Evolutionary conservation across 2,329 filamentous ascomycete genomes (phyloP).

Genomic region (Pseudocercospora pini-densiflorae): DNA sequence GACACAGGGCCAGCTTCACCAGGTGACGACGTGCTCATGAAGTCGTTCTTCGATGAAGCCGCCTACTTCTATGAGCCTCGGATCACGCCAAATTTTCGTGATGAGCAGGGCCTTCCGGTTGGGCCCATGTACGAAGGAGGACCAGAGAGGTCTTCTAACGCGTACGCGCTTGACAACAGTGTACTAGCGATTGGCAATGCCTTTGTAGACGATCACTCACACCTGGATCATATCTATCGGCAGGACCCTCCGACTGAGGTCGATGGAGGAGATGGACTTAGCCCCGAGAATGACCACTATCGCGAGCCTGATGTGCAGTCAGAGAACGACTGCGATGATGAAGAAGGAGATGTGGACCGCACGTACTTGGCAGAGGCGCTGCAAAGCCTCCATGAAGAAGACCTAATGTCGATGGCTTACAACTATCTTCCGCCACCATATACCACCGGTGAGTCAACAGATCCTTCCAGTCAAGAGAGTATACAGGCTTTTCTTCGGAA

Average conservation of each 20-base stretch:
- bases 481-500: background rate
- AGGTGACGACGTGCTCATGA: background rate
- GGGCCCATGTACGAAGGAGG: background rate
- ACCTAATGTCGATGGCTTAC: background rate
- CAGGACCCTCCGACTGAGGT: too few species aligned
- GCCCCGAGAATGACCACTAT: too few species aligned
- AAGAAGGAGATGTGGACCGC: background rate
- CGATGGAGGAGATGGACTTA: too few species aligned
- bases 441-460: background rate
- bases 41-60: background rate
- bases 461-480: background rate
- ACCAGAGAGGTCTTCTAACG: background rate
- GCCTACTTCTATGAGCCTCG: background rate
- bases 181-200: too few species aligned
- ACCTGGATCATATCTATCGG: too few species aligned
- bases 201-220: too few species aligned
- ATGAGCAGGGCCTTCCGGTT: background rate
- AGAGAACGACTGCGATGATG: background rate
- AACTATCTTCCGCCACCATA: background rate
- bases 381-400: background rate
- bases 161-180: too few species aligned
- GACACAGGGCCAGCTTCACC: background rate
- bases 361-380: background rate
- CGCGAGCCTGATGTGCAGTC: background rate
- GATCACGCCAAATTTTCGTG: background rate